A percentile compares a stretch with the other conserved stretches of the same genome.
phyloP scores from a whole-genome alignment of 2,329 filamentous ascomycete species.

The Colletotrichum coccodes region DNA sequence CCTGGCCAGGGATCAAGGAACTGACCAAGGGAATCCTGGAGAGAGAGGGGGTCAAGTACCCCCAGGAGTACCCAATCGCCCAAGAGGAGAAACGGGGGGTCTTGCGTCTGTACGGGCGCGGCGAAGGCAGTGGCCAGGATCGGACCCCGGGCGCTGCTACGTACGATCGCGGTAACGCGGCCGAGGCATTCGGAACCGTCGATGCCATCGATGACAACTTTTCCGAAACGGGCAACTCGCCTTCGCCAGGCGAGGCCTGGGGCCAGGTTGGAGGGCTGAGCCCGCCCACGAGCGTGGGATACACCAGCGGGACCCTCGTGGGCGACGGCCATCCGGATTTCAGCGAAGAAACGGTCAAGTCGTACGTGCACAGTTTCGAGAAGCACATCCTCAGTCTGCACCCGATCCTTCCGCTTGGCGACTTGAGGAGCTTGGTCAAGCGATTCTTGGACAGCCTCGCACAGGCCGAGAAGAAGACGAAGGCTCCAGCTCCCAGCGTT shows the following conservation, averaged over 20 bases:
- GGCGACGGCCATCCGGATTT: conserved; percentile 66
- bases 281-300: conserved; percentile 47
- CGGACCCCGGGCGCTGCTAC: conserved; percentile 40
- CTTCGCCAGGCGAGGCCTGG: conserved; percentile 66
- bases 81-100: conserved; percentile 79
- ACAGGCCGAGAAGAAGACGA: conserved; percentile 13
- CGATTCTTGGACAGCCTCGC: conserved; percentile 62
- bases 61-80: conserved; percentile 80
- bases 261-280: conserved; percentile 66
- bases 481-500: conserved; percentile 29
- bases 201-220: conserved; percentile 56
- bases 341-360: conserved; percentile 58
- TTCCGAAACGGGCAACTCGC: conserved; percentile 62
- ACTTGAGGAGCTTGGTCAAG: conserved; percentile 63
- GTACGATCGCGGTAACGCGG: conserved; percentile 39
- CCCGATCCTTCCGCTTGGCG: conserved; percentile 65
- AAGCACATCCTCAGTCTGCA: conserved; percentile 73
- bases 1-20: conserved; percentile 74
- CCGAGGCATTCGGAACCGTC: conserved; percentile 48
- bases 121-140: conserved; percentile 74
- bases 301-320: conserved; percentile 50
- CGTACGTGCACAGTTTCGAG: conserved; percentile 67
- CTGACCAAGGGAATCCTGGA: conserved; percentile 66
- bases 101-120: conserved; percentile 80
- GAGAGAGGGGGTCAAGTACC: conserved; percentile 61